These are phyloP conservation scores for Thermoascus crustaceus DNA, from an alignment of 2,329 filamentous ascomycete genomes.

Conservation along the genomic window DNA sequence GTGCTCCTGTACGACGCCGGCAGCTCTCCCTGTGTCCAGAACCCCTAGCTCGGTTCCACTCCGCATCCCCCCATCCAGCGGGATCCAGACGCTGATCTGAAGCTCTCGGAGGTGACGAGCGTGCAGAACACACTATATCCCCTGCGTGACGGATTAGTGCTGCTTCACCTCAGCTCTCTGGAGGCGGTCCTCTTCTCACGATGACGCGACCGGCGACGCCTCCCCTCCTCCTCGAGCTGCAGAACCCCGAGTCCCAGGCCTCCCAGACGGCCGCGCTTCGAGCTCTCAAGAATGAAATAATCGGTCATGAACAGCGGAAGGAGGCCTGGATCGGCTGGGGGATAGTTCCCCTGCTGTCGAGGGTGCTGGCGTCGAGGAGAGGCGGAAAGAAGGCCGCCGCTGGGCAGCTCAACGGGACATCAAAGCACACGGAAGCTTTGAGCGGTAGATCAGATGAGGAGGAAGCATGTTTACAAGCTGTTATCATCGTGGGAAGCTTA, in stretches of 20 bases:
- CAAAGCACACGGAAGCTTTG: conserved; percentile 18
- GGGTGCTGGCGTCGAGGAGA: conserved; percentile 40
- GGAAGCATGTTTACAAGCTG: conserved; percentile 63
- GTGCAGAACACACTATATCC: conserved; percentile 1
- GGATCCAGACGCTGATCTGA: no score
- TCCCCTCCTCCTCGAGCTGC: conserved; percentile 50
- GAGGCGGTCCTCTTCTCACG: conserved; percentile 23
- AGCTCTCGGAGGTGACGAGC: no score
- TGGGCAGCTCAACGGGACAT: conserved; percentile 21
- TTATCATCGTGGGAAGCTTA: conserved; percentile 76
- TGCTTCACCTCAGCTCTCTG: conserved; percentile 6
- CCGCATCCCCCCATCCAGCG: neutral
- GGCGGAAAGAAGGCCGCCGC: conserved; percentile 22
- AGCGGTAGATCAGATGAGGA: conserved; percentile 53
- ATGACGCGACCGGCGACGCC: conserved; percentile 51
- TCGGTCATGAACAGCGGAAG: conserved; percentile 83
- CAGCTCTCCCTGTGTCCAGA: neutral
- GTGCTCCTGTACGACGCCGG: neutral
- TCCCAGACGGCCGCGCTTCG: conserved; percentile 52
- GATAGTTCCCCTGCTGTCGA: conserved; percentile 48
- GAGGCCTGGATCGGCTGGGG: conserved; percentile 67
- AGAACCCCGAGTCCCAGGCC: conserved; percentile 40
- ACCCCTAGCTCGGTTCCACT: neutral
- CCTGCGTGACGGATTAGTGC: conserved; percentile 7
- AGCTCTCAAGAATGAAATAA: conserved; percentile 76